Conservation (phyloP, 441 rosid species). For the Populus hybrid region DNA sequence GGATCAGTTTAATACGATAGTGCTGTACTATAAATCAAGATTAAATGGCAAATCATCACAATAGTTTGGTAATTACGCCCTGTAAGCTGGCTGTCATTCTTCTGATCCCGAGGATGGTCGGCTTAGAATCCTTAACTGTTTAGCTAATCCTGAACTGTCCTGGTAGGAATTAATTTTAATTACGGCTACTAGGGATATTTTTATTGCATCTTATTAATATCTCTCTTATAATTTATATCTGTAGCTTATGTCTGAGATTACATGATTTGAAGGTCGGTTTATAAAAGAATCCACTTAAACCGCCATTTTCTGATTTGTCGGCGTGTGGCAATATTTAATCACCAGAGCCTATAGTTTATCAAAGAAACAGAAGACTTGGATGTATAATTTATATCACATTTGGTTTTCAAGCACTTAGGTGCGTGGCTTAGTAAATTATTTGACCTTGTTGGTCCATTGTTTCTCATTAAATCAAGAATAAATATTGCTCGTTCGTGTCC, state of each 20-base stretch:
- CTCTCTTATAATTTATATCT: neutral
- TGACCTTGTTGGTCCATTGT: conserved; percentile 19
- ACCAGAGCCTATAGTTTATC: neutral
- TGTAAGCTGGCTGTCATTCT: conserved; percentile 68
- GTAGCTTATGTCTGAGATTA: conserved; percentile 23
- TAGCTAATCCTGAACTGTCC: conserved; percentile 44
- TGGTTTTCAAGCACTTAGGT: conserved; percentile 3
- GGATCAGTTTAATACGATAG: too few relatives aligned
- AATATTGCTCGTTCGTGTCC: conserved; percentile 10
- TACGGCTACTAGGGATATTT: conserved; percentile 3
- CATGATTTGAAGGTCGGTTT: conserved; percentile 34
- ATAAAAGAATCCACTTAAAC: conserved; percentile 25
- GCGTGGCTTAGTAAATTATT: conserved; percentile 21
- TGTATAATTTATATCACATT: conserved; percentile 4
- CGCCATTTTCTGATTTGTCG: conserved; percentile 53
- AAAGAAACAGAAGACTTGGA: neutral
- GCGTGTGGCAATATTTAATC: conserved; percentile 26
- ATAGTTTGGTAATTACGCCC: conserved; percentile 28
- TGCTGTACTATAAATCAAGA: neutral
- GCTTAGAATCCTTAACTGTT: conserved; percentile 43
- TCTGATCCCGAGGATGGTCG: conserved; percentile 57
- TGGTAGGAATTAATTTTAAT: neutral
- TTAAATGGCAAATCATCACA: neutral
- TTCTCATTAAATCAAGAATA: neutral
- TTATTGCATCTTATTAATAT: conserved; percentile 3